Evolutionary conservation across 2,329 filamentous ascomycete species (phyloP).

Genomic region (Mycosphaerella arachidis): DNA sequence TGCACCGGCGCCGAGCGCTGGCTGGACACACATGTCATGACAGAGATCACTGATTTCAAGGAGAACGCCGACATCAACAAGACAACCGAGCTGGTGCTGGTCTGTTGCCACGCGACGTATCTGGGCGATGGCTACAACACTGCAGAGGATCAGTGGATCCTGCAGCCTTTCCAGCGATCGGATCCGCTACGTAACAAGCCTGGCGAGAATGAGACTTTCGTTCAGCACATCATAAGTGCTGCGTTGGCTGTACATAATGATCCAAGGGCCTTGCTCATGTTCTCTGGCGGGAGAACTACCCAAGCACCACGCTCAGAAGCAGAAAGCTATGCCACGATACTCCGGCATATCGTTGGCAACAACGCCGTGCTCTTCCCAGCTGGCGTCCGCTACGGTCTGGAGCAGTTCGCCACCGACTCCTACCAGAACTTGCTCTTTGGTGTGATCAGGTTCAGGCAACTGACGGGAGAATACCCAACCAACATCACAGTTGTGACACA

Average conservation of each 20-base stretch:
- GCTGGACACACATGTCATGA: slow-evolving; percentile 17
- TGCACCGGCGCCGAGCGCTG: background rate
- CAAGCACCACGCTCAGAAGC: slow-evolving; percentile 26
- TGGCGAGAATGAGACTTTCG: slow-evolving; percentile 74
- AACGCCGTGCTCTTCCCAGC: slow-evolving; percentile 18
- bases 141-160: slow-evolving; percentile 53
- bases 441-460: slow-evolving; percentile 52
- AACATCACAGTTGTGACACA: slow-evolving; percentile 44
- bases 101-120: slow-evolving; percentile 84
- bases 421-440: slow-evolving; percentile 81
- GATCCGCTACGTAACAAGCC: slow-evolving; percentile 38
- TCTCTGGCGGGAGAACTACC: slow-evolving; percentile 61
- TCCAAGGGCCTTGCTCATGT: slow-evolving; percentile 53
- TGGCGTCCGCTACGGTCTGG: slow-evolving; percentile 18
- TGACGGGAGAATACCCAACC: slow-evolving; percentile 38
- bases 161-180: slow-evolving; percentile 66
- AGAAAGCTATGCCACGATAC: slow-evolving; percentile 22
- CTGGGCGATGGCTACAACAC: slow-evolving; percentile 39
- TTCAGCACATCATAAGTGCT: slow-evolving; percentile 67
- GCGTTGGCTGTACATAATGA: slow-evolving; percentile 49
- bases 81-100: slow-evolving; percentile 59
- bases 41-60: slow-evolving; percentile 16
- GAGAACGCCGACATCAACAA: slow-evolving; percentile 18
- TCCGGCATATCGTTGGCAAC: slow-evolving; percentile 17
- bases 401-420: slow-evolving; percentile 64